Evolutionary conservation across 2,329 filamentous ascomycete genomes (phyloP).

Genomic region (Pyrenochaeta sp.): DNA sequence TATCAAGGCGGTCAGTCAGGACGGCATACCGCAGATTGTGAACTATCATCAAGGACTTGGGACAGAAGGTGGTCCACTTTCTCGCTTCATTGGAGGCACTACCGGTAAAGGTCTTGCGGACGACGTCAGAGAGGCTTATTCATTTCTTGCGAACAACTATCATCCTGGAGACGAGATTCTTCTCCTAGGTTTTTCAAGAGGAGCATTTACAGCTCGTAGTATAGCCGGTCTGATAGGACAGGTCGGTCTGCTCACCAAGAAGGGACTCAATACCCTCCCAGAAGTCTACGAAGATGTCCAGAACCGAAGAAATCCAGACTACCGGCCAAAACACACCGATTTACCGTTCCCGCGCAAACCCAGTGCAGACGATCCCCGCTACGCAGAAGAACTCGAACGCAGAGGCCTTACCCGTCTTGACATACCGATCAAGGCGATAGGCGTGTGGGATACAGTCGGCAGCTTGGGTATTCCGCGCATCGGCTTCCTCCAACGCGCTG

Average conservation of each 20-base stretch:
- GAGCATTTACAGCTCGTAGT: constrained; percentile 56
- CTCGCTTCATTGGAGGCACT: constrained; percentile 52
- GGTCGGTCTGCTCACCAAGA: constrained; percentile 59
- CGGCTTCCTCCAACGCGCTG: constrained; percentile 47
- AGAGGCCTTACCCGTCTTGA: constrained; percentile 44
- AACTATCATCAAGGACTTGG: constrained; percentile 62
- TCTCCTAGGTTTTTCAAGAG: constrained; percentile 57
- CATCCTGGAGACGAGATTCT: constrained; percentile 60
- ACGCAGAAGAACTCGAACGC: constrained; percentile 53
- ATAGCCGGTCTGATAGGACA: constrained; percentile 55
- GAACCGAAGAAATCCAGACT: constrained; percentile 54
- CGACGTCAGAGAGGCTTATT: constrained; percentile 59
- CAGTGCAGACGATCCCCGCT: constrained; percentile 52
- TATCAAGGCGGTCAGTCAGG: constrained; percentile 57
- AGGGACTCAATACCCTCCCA: constrained; percentile 54
- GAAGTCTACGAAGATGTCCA: constrained; percentile 59
- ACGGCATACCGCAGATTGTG: constrained; percentile 60
- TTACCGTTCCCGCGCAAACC: constrained; percentile 59
- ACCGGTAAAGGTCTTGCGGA: constrained; percentile 58
- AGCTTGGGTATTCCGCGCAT: constrained; percentile 58
- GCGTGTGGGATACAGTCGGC: constrained; percentile 61
- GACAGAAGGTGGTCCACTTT: constrained; percentile 53
- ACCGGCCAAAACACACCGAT: constrained; percentile 56
- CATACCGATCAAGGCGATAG: constrained; percentile 55
- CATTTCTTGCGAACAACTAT: constrained; percentile 63